A percentile compares a stretch with the other conserved stretches of the same genome.
These are phyloP conservation scores for Claviceps pusilla DNA, from an alignment of 2,329 filamentous ascomycete species.

Conservation along the genomic window DNA sequence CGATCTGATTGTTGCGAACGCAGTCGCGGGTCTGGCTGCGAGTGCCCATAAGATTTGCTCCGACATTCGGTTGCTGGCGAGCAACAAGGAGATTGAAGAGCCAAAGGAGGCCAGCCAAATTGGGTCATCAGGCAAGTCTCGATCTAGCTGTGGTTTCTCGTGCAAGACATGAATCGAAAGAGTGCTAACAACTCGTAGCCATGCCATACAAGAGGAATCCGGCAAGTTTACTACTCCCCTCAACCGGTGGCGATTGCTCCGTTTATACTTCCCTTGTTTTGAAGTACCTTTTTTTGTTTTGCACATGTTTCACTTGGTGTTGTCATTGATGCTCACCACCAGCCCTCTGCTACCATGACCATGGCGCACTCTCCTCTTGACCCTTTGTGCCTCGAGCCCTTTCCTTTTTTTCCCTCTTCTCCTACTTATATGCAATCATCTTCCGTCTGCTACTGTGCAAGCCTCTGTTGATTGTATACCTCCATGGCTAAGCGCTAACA, in stretches of 20 bases:
- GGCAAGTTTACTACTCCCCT: background rate
- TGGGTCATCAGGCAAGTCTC: conserved; percentile 27
- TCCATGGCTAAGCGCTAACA: background rate
- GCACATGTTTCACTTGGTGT: background rate
- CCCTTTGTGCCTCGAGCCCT: background rate
- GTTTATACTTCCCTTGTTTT: no score
- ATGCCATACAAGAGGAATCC: conserved; percentile 19
- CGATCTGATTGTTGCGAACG: conserved; percentile 66
- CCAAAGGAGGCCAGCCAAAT: conserved; percentile 71
- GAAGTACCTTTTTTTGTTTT: no score
- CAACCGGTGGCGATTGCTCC: background rate
- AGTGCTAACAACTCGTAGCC: conserved; percentile 17
- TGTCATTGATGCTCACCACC: background rate
- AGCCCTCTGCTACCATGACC: background rate
- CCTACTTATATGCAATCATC: background rate
- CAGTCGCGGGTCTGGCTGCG: conserved; percentile 64
- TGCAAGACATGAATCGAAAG: conserved; percentile 20
- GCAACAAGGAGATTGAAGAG: conserved; percentile 73
- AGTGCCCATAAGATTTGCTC: conserved; percentile 55
- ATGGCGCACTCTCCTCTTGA: background rate
- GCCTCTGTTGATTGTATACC: no score
- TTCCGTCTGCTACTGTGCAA: background rate
- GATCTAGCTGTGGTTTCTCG: background rate
- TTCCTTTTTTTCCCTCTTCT: background rate
- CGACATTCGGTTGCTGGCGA: conserved; percentile 60